Evolutionary conservation across 768 basidiomycete species (phyloP), one percentile per base, ranked within the genome.

Genomic region (Scleroderma bovista): DNA sequence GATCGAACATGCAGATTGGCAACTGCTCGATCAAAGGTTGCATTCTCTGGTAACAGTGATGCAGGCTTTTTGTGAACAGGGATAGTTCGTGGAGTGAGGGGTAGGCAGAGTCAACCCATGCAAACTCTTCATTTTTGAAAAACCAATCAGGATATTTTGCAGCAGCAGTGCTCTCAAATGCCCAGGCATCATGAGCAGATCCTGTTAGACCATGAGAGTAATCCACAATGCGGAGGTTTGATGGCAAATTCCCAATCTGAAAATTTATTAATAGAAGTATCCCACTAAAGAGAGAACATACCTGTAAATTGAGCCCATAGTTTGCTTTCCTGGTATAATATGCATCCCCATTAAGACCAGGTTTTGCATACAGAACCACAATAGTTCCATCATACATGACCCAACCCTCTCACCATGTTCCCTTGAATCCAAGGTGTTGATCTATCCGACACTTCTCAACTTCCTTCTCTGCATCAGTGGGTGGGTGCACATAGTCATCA

Each of bases 361-460:
- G 66, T 32, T 65, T 66, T 9, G 44, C 23, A 40, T 57, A 63
- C 2, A 69, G 58, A 9, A 59, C 57, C 15, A 70, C 60, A 49
- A 65, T 65, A 0, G 67, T 71, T 1, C 68, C 69, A 58, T 70
- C 68, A 47, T 68, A 67, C 61, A 67, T 70, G 1, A 68, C 31
- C 58, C 61, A 72, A 2, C 69, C 69, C 6, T 73, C 69, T 16
- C 63, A 48, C 69, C 67, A 72, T 8, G 56, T 16, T 15, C 66
- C 65, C 26, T 38, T 24, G 39, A 67, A 71, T 2, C 65, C 66
- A 11, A 69, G 15, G 31, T 62, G 62, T 2, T 62, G 10, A 31
- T 69, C 69, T 5, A 72, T 62, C 70, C 68, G 71, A 13, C 24
- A 12, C 53, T 72, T 71, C 40, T 71, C 67, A 1, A 17, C 36